phyloP scores from a whole-genome alignment of 2,329 filamentous ascomycete species.

The Fusarium sp. region DNA sequence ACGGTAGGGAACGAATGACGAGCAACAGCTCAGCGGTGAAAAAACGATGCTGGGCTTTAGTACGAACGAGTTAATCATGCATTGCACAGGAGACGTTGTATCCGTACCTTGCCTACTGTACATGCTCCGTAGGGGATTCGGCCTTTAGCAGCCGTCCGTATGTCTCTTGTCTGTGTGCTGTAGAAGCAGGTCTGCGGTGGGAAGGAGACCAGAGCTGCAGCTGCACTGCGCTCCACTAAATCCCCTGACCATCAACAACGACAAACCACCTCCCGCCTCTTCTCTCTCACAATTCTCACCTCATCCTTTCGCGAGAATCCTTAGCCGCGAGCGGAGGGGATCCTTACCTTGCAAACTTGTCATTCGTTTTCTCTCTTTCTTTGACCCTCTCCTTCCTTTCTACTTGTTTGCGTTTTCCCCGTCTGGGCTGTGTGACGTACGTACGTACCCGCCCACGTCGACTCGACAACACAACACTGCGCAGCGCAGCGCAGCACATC shows the following conservation, averaged over 20 bases:
- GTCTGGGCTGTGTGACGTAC: slow-evolving; percentile 27
- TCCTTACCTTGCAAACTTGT: slow-evolving; percentile 41
- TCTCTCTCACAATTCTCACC: slow-evolving; percentile 39
- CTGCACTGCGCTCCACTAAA: slow-evolving; percentile 21
- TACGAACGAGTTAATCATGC: slow-evolving; percentile 4
- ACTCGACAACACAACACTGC: slow-evolving; percentile 29
- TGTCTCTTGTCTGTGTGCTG: background rate
- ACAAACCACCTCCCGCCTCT: slow-evolving; percentile 15
- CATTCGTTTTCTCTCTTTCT: slow-evolving; percentile 35
- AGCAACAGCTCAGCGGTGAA: slow-evolving; percentile 10
- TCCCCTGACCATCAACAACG: slow-evolving; percentile 1
- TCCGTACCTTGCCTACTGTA: background rate
- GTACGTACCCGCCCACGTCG: slow-evolving; percentile 29
- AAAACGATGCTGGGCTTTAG: slow-evolving; percentile 7
- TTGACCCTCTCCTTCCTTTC: slow-evolving; percentile 23
- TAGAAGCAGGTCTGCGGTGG: background rate
- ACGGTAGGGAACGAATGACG: slow-evolving; percentile 3
- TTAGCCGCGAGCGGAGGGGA: slow-evolving; percentile 40
- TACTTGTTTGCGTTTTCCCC: slow-evolving; percentile 29
- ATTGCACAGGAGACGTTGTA: background rate
- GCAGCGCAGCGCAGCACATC: slow-evolving; percentile 10
- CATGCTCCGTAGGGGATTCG: background rate
- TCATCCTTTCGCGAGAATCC: slow-evolving; percentile 42
- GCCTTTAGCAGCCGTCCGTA: background rate
- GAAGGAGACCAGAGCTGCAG: slow-evolving; percentile 1